These are phyloP conservation scores for Amphicarpaea edgeworthii DNA, from an alignment of 306 rosid genomes.

Conservation along the genomic window DNA sequence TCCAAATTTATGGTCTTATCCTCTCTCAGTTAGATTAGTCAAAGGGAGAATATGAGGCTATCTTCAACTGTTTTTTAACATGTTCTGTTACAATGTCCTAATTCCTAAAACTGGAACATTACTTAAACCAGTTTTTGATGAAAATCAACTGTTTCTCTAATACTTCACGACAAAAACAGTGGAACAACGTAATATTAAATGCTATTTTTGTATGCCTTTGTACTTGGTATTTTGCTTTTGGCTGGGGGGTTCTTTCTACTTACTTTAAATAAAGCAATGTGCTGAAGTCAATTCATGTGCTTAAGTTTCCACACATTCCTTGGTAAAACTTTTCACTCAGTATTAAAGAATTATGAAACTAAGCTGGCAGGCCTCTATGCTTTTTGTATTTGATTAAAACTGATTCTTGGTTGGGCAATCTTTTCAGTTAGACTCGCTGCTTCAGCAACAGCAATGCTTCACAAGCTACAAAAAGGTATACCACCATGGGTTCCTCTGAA, in stretches of 20 bases:
- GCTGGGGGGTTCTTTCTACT: not conserved
- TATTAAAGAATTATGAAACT: slow-evolving; percentile 3
- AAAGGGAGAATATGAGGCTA: not conserved
- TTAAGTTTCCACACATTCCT: slow-evolving; percentile 11
- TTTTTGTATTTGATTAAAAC: slow-evolving; percentile 27
- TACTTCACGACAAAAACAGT: not conserved
- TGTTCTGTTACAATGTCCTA: slow-evolving; percentile 6
- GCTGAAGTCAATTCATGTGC: slow-evolving; percentile 10
- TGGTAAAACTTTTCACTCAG: not conserved
- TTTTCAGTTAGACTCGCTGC: slow-evolving; percentile 78
- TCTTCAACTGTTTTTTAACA: not conserved
- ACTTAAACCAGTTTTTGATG: not conserved
- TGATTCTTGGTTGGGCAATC: slow-evolving; percentile 50
- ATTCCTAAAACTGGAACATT: slow-evolving; percentile 14
- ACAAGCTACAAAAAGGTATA: slow-evolving; percentile 88
- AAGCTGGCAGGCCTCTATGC: slow-evolving; percentile 7
- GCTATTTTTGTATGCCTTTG: slow-evolving; percentile 11
- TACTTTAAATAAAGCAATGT: slow-evolving; percentile 10
- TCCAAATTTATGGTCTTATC: slow-evolving; percentile 9
- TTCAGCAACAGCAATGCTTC: slow-evolving; percentile 84
- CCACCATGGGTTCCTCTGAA: slow-evolving; percentile 98
- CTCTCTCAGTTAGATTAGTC: not conserved
- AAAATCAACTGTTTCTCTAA: slow-evolving; percentile 17
- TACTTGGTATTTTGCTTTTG: not conserved
- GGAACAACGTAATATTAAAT: not conserved